Percentiles rank a stretch among this genome's conserved stretches.
phyloP scores from a whole-genome alignment of 306 rosid species.

The Pueraria montana region DNA sequence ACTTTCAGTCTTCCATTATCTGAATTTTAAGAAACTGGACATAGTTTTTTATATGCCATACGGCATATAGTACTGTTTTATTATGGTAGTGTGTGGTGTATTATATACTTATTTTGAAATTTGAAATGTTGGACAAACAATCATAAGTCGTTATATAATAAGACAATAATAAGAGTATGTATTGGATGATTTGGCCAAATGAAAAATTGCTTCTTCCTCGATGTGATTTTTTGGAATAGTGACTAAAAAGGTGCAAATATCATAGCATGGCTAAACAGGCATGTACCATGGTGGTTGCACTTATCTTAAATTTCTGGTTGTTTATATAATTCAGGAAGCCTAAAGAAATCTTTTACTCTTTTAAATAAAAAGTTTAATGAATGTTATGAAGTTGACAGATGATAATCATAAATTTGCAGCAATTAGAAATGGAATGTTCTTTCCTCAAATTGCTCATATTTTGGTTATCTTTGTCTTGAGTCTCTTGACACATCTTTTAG shows the following conservation, averaged over 20 bases:
- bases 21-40: neutral
- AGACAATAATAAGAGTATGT: neutral
- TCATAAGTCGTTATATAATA: neutral
- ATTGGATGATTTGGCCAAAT: conserved; percentile 23
- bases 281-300: neutral
- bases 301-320: neutral
- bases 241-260: neutral
- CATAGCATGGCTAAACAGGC: conserved; percentile 3
- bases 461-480: neutral
- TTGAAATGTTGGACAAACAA: conserved; percentile 9
- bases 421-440: neutral
- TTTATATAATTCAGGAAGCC: neutral
- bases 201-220: conserved; percentile 19
- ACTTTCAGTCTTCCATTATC: neutral
- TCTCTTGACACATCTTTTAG: neutral
- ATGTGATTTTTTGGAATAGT: neutral
- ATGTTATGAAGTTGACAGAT: neutral
- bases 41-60: neutral
- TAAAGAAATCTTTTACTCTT: neutral
- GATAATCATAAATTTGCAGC: conserved; percentile 7
- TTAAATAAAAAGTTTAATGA: neutral
- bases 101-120: conserved; percentile 25
- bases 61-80: neutral
- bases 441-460: conserved; percentile 28
- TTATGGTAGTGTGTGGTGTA: neutral